Conservation (phyloP, 306 rosid species). For the Dryas octopetala region DNA sequence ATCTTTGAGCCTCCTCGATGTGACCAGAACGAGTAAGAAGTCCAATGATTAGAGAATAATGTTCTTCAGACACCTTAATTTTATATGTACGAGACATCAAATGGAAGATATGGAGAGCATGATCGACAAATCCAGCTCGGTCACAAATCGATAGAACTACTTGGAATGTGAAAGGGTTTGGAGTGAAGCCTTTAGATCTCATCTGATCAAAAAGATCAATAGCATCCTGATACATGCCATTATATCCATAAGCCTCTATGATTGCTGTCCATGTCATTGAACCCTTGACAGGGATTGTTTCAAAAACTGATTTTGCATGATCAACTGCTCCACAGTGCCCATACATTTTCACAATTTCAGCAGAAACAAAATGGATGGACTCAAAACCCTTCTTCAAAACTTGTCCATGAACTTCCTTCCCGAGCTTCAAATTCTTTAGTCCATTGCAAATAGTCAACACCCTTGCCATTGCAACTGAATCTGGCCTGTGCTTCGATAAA, state of each 20-base stretch:
- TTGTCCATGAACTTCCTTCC: slow-evolving; percentile 78
- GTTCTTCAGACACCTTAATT: slow-evolving; percentile 52
- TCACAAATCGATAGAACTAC: slow-evolving; percentile 60
- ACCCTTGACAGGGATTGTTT: slow-evolving; percentile 59
- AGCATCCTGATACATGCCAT: slow-evolving; percentile 50
- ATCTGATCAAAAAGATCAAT: slow-evolving; percentile 53
- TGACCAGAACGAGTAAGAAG: slow-evolving; percentile 63
- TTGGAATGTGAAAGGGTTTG: slow-evolving; percentile 63
- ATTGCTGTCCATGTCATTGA: slow-evolving; percentile 84
- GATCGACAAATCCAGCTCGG: slow-evolving; percentile 65
- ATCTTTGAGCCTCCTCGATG: slow-evolving; percentile 55
- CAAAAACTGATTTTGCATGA: slow-evolving; percentile 51
- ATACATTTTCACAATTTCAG: slow-evolving; percentile 64
- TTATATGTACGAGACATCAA: slow-evolving; percentile 52
- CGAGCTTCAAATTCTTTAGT: slow-evolving; percentile 52
- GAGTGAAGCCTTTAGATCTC: slow-evolving; percentile 45
- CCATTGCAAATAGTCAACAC: slow-evolving; percentile 53
- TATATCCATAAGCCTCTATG: slow-evolving; percentile 58
- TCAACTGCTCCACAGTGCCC: slow-evolving; percentile 52
- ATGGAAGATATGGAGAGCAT: slow-evolving; percentile 55
- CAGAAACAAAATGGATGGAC: slow-evolving; percentile 55
- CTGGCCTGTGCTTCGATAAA: slow-evolving; percentile 63
- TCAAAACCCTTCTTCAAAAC: slow-evolving; percentile 53
- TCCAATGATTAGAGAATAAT: slow-evolving; percentile 43
- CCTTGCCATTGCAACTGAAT: slow-evolving; percentile 63